Conservation (phyloP, 2,329 filamentous ascomycete genomes). For the Helotiales sp. region DNA sequence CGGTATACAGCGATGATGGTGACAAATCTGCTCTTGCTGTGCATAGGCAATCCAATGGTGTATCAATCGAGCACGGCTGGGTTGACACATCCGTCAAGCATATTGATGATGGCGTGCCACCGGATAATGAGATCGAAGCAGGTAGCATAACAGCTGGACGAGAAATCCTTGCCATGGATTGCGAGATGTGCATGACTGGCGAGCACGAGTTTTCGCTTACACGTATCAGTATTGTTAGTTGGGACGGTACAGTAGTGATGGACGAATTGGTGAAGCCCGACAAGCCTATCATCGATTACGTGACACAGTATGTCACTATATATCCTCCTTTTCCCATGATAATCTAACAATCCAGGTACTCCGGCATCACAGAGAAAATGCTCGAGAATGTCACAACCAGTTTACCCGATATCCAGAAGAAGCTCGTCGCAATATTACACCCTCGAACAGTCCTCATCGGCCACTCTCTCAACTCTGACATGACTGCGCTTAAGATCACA, state of each 20-base stretch:
- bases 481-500: conserved; percentile 79
- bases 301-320: conserved; percentile 60
- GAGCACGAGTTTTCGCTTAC: conserved; percentile 80
- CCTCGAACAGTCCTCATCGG: conserved; percentile 74
- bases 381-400: conserved; percentile 82
- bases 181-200: conserved; percentile 94
- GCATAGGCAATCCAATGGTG: conserved; percentile 50
- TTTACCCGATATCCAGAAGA: conserved; percentile 77
- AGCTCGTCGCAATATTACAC: conserved; percentile 70
- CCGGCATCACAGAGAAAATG: conserved; percentile 87
- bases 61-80: conserved; percentile 67
- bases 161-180: conserved; percentile 80
- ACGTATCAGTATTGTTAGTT: conserved; percentile 81
- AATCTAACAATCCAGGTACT: conserved; percentile 55
- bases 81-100: conserved; percentile 71
- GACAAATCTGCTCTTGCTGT: conserved; percentile 54
- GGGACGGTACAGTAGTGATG: conserved; percentile 79
- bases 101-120: conserved; percentile 66
- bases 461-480: conserved; percentile 80
- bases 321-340: conserved; percentile 7
- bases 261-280: conserved; percentile 92
- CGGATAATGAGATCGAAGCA: conserved; percentile 70
- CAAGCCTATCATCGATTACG: conserved; percentile 86
- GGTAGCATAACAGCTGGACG: conserved; percentile 84
- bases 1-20: conserved; percentile 59